phyloP scores from a whole-genome alignment of 768 basidiomycete species.

The Scleroderma citrinum region DNA sequence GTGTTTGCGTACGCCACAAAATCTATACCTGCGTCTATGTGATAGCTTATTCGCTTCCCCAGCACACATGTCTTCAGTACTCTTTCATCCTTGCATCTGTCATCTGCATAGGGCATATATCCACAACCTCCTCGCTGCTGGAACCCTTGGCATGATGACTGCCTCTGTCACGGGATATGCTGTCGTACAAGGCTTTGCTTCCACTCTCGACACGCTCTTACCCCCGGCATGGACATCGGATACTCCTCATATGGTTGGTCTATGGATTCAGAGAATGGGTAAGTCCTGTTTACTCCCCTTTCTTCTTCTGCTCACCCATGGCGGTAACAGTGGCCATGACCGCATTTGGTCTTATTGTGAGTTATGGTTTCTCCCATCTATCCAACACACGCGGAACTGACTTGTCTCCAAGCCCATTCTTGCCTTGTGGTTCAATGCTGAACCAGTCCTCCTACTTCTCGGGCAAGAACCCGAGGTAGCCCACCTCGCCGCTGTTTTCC shows the following conservation, averaged over 20 bases:
- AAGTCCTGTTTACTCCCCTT: conserved; percentile 18
- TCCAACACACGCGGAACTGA: not conserved
- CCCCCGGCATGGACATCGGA: conserved; percentile 93
- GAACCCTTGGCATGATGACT: conserved; percentile 69
- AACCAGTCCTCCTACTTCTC: conserved; percentile 66
- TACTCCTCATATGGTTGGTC: conserved; percentile 76
- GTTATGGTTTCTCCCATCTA: conserved; percentile 16
- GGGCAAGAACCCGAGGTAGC: conserved; percentile 85
- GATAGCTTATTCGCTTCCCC: no score
- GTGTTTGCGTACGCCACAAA: no score
- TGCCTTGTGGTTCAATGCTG: conserved; percentile 78
- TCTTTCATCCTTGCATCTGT: conserved; percentile 36
- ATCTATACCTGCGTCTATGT: no score
- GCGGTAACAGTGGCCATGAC: conserved; percentile 51
- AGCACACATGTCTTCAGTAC: no score
- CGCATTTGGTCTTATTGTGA: conserved; percentile 51
- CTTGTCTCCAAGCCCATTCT: conserved; percentile 39
- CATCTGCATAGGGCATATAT: conserved; percentile 84
- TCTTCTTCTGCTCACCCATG: not conserved
- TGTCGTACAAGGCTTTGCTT: conserved; percentile 76
- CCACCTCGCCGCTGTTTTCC: conserved; percentile 64
- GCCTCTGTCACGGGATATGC: conserved; percentile 51
- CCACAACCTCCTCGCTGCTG: conserved; percentile 83
- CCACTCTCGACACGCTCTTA: conserved; percentile 87
- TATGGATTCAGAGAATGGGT: conserved; percentile 90